These are phyloP conservation scores for Coprinellus aureogranulatus DNA, from an alignment of 768 basidiomycete species.

Conservation along the genomic window DNA sequence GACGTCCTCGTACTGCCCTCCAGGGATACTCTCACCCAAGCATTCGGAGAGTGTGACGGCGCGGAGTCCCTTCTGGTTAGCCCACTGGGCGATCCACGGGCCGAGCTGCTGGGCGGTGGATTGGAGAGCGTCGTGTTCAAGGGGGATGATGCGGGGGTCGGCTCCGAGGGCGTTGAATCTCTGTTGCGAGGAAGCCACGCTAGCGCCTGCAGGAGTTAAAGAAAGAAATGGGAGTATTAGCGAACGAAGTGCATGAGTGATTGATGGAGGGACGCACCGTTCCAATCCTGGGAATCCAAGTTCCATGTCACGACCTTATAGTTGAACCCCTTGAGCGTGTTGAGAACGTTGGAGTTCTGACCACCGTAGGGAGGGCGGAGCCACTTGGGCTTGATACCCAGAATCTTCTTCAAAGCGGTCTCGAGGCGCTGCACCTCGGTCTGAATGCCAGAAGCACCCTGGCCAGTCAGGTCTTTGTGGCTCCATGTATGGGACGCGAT, in stretches of 20 bases:
- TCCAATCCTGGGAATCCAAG: slow-evolving; percentile 15
- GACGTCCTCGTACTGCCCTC: slow-evolving; percentile 12
- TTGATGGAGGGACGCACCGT: too few species aligned
- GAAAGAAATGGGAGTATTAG: neutral
- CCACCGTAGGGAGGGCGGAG: slow-evolving; percentile 15
- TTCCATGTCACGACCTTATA: slow-evolving; percentile 18
- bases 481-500: slow-evolving; percentile 49
- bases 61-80: slow-evolving; percentile 11
- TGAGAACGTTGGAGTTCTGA: slow-evolving; percentile 6
- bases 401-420: slow-evolving; percentile 15
- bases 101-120: slow-evolving; percentile 16
- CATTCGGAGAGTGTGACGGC: slow-evolving; percentile 16
- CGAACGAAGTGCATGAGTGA: neutral
- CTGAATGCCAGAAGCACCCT: slow-evolving; percentile 13
- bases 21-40: slow-evolving; percentile 15
- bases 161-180: slow-evolving; percentile 12
- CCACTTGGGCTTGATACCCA: slow-evolving; percentile 17
- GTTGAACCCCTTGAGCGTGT: slow-evolving; percentile 5
- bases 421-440: slow-evolving; percentile 12
- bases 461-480: slow-evolving; percentile 35
- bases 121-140: slow-evolving; percentile 17
- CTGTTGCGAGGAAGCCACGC: slow-evolving; percentile 7
- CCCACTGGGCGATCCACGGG: slow-evolving; percentile 17
- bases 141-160: slow-evolving; percentile 14
- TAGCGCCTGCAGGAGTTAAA: slow-evolving; percentile 1